Evolutionary conservation across 345 rosid genomes (phyloP).

Genomic region (Salix purpurea): DNA sequence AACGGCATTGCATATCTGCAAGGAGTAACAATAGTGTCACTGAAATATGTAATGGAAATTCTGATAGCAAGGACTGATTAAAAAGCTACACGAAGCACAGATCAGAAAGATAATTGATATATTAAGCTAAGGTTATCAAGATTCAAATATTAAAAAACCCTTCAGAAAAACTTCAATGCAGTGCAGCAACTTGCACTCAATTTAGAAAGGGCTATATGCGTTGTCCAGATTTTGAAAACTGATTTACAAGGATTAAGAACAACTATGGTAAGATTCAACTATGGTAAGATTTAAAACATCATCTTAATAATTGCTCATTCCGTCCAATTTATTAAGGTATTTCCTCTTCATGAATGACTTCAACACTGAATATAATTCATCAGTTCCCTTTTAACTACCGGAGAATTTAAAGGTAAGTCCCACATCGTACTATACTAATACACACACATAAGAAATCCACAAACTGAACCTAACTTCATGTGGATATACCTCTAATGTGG

Average conservation of each 20-base stretch:
- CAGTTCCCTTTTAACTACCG: background rate
- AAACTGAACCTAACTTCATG: background rate
- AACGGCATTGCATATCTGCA: slow-evolving; percentile 82
- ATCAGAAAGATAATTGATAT: background rate
- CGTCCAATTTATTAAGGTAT: background rate
- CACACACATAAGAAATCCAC: background rate
- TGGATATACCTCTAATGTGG: background rate
- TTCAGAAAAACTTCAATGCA: background rate
- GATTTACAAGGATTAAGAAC: background rate
- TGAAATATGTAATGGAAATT: background rate
- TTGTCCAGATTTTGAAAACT: background rate
- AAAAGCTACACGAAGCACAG: background rate
- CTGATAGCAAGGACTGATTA: background rate
- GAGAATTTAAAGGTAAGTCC: background rate
- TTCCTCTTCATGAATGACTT: background rate
- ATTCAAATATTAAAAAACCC: background rate
- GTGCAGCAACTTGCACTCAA: background rate
- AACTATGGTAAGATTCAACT: background rate
- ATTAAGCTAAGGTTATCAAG: background rate
- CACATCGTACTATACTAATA: background rate
- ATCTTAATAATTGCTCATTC: background rate
- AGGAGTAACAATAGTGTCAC: slow-evolving; percentile 4
- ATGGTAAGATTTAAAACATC: background rate
- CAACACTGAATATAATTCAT: background rate
- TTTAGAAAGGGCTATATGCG: background rate